Percentiles rank a stretch among this genome's conserved stretches.
phyloP scores from a whole-genome alignment of 192 early-diverging fungal genomes.

The Podila minutissima region DNA sequence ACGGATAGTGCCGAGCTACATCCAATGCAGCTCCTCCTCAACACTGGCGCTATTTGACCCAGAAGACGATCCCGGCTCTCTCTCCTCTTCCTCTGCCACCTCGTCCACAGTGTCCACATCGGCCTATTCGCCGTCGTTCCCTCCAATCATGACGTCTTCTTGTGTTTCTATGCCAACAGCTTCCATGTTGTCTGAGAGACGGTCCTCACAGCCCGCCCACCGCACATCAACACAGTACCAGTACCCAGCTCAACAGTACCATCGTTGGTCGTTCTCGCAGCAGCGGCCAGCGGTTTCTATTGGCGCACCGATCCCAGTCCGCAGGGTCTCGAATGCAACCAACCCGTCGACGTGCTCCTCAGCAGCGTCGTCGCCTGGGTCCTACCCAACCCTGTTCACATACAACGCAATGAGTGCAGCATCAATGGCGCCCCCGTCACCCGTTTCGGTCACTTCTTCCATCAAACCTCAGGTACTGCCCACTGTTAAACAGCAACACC shows the following conservation, averaged over 20 bases:
- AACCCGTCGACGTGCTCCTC: slow-evolving; percentile 24
- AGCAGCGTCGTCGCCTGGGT: slow-evolving; percentile 9
- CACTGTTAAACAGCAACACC: too few relatives aligned
- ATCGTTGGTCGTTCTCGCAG: not conserved
- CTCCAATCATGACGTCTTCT: not conserved
- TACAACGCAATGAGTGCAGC: not conserved
- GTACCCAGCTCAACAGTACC: not conserved
- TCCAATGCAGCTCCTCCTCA: slow-evolving; percentile 20
- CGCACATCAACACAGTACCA: not conserved
- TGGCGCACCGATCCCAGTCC: slow-evolving; percentile 9
- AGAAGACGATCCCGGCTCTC: slow-evolving; percentile 23
- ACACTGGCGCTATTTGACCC: slow-evolving; percentile 15
- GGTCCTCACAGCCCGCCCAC: not conserved
- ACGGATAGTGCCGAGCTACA: slow-evolving; percentile 14
- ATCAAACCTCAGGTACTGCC: too few relatives aligned
- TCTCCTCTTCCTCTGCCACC: slow-evolving; percentile 24
- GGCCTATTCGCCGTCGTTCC: not conserved
- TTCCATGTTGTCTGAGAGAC: not conserved
- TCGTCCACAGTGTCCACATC: slow-evolving; percentile 1
- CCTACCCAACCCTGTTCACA: slow-evolving; percentile 24
- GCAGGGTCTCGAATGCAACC: slow-evolving; percentile 13
- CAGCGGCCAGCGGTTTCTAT: slow-evolving; percentile 20
- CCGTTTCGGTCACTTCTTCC: not conserved
- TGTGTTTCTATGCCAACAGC: slow-evolving; percentile 10
- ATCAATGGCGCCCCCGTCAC: not conserved